Evolutionary conservation across 2,329 filamentous ascomycete genomes (phyloP).

Genomic region (Corniculantispora saksenae): DNA sequence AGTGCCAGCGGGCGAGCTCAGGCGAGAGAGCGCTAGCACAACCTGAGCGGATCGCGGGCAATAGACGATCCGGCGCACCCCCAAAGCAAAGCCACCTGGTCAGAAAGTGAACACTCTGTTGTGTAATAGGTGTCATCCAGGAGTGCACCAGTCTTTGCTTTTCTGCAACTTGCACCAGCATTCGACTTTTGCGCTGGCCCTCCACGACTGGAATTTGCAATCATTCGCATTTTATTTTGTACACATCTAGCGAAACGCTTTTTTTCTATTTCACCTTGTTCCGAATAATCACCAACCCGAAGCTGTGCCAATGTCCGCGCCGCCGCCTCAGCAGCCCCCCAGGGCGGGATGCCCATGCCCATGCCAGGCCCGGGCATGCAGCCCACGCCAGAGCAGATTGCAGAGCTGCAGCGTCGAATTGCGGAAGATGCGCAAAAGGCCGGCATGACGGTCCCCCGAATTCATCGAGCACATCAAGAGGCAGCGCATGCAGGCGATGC

Average conservation of each 20-base stretch:
- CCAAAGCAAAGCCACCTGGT: conserved; percentile 17
- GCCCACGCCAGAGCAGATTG: conserved; percentile 82
- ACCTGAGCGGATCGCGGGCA: conserved; percentile 27
- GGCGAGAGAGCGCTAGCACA: neutral
- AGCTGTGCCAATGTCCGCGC: conserved; percentile 15
- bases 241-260: neutral
- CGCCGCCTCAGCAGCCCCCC: conserved; percentile 22
- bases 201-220: neutral
- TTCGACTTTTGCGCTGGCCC: neutral
- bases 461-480: conserved; percentile 72
- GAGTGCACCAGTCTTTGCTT: conserved; percentile 10
- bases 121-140: conserved; percentile 25
- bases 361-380: conserved; percentile 43
- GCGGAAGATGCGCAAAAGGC: conserved; percentile 79
- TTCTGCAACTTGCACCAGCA: conserved; percentile 6
- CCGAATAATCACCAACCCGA: neutral
- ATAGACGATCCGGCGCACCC: conserved; percentile 31
- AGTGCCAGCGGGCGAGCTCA: neutral
- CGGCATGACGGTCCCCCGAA: conserved; percentile 80
- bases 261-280: neutral
- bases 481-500: conserved; percentile 52
- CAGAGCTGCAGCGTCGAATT: conserved; percentile 79
- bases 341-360: conserved; percentile 35
- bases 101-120: conserved; percentile 41
- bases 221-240: neutral